A percentile compares a stretch with the other conserved stretches of the same genome.
These are phyloP conservation scores for Gloeopeniophorella convolvens DNA, from an alignment of 768 basidiomycete genomes.

Conservation along the genomic window DNA sequence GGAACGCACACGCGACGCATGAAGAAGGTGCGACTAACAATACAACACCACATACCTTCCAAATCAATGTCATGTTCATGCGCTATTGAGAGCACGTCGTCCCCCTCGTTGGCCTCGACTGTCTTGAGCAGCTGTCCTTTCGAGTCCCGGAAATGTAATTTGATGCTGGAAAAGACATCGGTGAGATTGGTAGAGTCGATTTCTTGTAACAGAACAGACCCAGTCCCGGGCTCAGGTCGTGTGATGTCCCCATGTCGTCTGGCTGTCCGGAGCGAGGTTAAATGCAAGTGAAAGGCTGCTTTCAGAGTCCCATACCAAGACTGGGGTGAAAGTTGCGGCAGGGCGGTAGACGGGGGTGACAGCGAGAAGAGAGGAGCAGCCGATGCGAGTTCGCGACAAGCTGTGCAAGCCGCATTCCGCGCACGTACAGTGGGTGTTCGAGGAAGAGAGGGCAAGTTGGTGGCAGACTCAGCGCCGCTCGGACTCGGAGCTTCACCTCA, in stretches of 20 bases:
- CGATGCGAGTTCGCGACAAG: slow-evolving; percentile 3
- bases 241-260: slow-evolving; percentile 44
- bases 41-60: slow-evolving; percentile 53
- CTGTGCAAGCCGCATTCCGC: slow-evolving; percentile 1
- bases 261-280: slow-evolving; percentile 16
- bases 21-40: background rate
- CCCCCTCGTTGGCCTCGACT: slow-evolving; percentile 89
- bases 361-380: background rate
- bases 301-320: background rate
- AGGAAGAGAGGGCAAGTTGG: too few species aligned
- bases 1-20: slow-evolving; percentile 1
- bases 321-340: slow-evolving; percentile 1
- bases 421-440: too few species aligned
- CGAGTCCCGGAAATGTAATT: slow-evolving; percentile 83
- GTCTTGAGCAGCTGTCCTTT: slow-evolving; percentile 81
- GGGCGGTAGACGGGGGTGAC: background rate
- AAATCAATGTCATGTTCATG: slow-evolving; percentile 95
- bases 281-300: background rate
- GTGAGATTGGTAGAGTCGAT: background rate
- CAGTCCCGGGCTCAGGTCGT: slow-evolving; percentile 63
- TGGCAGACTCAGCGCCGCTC: too few species aligned
- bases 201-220: slow-evolving; percentile 35
- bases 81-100: slow-evolving; percentile 84
- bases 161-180: slow-evolving; percentile 50
- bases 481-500: too few species aligned